Evolutionary conservation across 2,329 filamentous ascomycete species (phyloP).

Genomic region (Pestalotiopsis sp.): DNA sequence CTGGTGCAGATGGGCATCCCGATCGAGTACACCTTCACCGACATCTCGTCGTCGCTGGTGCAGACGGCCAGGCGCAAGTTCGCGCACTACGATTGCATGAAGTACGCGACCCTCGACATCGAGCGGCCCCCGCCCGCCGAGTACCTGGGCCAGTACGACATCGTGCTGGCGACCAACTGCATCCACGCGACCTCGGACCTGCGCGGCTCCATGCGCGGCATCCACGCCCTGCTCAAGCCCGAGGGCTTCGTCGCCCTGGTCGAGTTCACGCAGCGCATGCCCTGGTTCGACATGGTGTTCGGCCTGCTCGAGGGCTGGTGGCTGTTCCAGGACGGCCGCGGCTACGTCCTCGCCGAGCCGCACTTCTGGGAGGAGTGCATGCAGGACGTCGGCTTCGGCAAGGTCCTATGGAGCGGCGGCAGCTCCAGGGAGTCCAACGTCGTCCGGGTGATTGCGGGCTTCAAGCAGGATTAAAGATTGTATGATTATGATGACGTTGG

Average conservation of each 20-base stretch:
- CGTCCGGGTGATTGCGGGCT: constrained; percentile 20
- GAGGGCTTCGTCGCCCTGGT: constrained; percentile 32
- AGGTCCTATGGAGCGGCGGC: constrained; percentile 28
- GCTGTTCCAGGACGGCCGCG: constrained; percentile 30
- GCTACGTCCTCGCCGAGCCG: constrained; percentile 26
- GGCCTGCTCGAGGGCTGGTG: constrained; percentile 39
- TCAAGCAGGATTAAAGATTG: background rate
- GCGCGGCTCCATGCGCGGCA: constrained; percentile 23
- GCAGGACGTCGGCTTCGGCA: constrained; percentile 22
- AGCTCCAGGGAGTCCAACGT: constrained; percentile 24
- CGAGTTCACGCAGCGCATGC: constrained; percentile 31
- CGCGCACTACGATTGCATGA: constrained; percentile 21
- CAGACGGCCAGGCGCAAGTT: constrained; percentile 14
- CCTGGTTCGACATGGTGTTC: constrained; percentile 33
- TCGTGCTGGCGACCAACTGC: constrained; percentile 38
- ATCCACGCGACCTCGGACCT: constrained; percentile 37
- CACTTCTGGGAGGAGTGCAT: constrained; percentile 25
- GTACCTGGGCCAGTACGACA: constrained; percentile 27
- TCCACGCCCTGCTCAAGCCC: constrained; percentile 27
- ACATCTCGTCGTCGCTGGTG: constrained; percentile 39
- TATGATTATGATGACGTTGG: too few relatives aligned
- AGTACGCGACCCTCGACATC: constrained; percentile 31
- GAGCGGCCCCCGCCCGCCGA: constrained; percentile 25
- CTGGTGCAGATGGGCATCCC: constrained; percentile 27
- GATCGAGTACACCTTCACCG: constrained; percentile 44